Evolutionary conservation across 345 rosid species (phyloP).

Genomic region (Eucalyptus decipiens): DNA sequence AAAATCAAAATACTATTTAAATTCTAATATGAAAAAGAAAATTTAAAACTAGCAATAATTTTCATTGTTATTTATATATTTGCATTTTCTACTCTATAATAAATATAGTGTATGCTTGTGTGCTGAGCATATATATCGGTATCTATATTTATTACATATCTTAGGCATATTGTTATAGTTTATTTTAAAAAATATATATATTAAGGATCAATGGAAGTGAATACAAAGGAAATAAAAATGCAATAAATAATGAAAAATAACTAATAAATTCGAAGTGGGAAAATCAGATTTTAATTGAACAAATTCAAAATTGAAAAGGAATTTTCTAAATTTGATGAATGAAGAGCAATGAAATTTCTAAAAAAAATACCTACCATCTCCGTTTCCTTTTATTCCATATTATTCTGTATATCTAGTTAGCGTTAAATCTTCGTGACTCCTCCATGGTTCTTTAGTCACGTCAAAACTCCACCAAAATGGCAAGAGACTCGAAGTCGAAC

Average conservation of each 20-base stretch:
- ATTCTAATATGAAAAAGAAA: fast-evolving
- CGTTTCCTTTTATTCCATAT: background rate
- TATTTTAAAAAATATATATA: fast-evolving
- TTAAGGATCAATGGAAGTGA: background rate
- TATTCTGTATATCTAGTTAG: no score
- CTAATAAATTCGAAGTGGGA: background rate
- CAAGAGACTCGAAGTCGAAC: no score
- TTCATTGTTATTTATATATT: background rate
- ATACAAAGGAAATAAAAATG: no score
- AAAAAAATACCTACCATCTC: fast-evolving
- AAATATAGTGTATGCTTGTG: no score
- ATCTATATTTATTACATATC: no score
- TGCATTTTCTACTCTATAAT: no score
- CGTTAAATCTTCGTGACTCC: background rate
- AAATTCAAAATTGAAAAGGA: no score
- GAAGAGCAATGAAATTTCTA: background rate
- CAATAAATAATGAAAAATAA: no score
- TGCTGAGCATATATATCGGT: no score
- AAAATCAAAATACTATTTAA: no score
- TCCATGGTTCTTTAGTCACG: background rate
- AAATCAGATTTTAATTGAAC: fast-evolving
- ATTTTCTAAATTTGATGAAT: background rate
- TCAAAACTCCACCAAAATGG: background rate
- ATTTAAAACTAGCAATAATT: no score
- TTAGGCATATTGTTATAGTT: background rate